Evolutionary conservation across 2,329 filamentous ascomycete species (phyloP).

Genomic region (Teratosphaeria zuluensis): DNA sequence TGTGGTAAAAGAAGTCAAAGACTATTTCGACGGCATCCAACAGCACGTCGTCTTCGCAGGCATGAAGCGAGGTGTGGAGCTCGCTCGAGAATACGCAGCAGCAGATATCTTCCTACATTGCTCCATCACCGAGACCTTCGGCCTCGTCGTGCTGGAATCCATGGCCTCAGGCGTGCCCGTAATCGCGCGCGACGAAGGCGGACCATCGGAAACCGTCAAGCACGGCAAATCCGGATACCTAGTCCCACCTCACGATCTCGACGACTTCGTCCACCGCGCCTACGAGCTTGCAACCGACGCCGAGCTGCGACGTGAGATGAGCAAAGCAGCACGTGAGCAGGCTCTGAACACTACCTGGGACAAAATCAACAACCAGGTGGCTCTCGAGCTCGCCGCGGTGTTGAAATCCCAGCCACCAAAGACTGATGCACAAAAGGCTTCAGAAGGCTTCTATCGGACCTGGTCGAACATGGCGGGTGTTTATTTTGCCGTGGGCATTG

Average conservation of each 20-base stretch:
- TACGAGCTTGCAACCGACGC: conserved; percentile 40
- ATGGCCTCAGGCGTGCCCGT: conserved; percentile 64
- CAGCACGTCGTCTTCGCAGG: conserved; percentile 57
- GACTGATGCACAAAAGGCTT: conserved; percentile 8
- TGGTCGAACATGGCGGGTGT: conserved; percentile 19
- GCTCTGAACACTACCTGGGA: conserved; percentile 61
- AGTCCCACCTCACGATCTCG: conserved; percentile 49
- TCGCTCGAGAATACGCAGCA: conserved; percentile 58
- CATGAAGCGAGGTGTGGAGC: conserved; percentile 50
- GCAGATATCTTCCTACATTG: conserved; percentile 64
- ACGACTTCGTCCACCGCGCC: conserved; percentile 48
- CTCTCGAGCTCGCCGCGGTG: conserved; percentile 50
- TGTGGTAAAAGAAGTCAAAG: conserved; percentile 52
- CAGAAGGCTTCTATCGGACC: conserved; percentile 18
- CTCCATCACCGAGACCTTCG: conserved; percentile 63
- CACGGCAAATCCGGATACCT: conserved; percentile 53
- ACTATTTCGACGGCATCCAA: conserved; percentile 46
- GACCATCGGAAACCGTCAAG: conserved; percentile 57
- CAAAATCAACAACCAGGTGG: conserved; percentile 60
- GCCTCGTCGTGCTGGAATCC: conserved; percentile 58
- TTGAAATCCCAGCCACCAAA: conserved; percentile 17
- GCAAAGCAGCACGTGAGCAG: conserved; percentile 40
- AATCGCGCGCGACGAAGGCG: conserved; percentile 58
- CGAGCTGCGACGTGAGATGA: conserved; percentile 37
- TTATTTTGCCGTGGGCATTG: conserved; percentile 23